phyloP scores from a whole-genome alignment of 78 protist species.

The Emiliania huxleyi region DNA sequence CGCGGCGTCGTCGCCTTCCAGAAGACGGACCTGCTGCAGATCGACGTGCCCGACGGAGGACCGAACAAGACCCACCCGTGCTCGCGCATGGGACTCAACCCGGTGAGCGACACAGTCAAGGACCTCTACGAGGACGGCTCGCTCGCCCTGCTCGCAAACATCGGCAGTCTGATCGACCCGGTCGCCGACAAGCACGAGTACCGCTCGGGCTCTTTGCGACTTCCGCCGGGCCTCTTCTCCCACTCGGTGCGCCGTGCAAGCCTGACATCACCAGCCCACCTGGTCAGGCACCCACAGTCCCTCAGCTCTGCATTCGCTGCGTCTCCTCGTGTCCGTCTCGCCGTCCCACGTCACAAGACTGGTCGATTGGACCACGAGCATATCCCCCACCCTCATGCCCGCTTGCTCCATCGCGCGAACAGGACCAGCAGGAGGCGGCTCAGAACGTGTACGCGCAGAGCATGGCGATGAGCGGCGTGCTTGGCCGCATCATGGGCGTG shows the following conservation, averaged over 20 bases:
- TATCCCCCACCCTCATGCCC: no score
- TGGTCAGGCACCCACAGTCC: no score
- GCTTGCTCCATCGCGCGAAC: no score
- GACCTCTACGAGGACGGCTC: background rate
- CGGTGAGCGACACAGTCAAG: background rate
- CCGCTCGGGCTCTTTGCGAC: background rate
- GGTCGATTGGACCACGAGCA: no score
- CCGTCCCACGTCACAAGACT: no score
- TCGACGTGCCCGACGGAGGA: background rate
- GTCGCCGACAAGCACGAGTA: background rate
- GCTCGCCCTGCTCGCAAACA: conserved; percentile 15
- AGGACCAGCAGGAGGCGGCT: background rate
- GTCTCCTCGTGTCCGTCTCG: no score
- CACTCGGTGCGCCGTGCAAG: no score
- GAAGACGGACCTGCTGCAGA: background rate
- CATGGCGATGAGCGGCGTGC: background rate
- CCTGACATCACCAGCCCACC: no score
- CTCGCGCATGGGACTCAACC: background rate
- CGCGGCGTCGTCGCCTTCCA: background rate
- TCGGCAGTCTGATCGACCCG: conserved; percentile 1
- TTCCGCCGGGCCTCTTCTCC: background rate
- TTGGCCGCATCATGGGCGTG: background rate
- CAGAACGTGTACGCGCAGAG: background rate
- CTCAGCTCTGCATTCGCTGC: no score
- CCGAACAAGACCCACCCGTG: background rate